Evolutionary conservation across 164 flowering plant species (phyloP), one percentile per base, ranked within the genome.

Genomic region (Aristolochia fimbriata): DNA sequence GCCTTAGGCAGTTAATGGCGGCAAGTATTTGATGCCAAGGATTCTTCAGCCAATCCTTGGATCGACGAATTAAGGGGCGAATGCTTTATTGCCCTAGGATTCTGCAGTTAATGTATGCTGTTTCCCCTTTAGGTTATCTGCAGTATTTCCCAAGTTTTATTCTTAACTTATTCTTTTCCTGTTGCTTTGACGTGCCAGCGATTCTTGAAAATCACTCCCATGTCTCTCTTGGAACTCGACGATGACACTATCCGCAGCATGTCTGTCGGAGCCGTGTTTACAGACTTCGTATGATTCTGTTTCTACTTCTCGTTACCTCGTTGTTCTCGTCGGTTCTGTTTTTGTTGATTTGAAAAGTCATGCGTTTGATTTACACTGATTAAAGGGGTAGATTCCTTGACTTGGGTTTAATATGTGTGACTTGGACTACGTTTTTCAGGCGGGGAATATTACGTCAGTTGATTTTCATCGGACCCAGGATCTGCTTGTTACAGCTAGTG

Each of bases 401-500:
- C 16, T 33, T 16, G 45, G 12, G 19, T 11, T 17, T 7, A 19
- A 12, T 58, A 19, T 58, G 4, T 11, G 30, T 19, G 25, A 17
- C 21, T 14, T 50, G 8, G 30, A 5, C 15, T 61, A 15, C 46
- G 51, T 61, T 37, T 61, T 17, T 24, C 73, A 93, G 99, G 95
- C 61, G 63, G 99, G 96, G 55, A 86, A 83, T 74, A 84, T 94
- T 55, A 80, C 74, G 76, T 82, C 93, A 21, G 63, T 94, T 62
- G 99, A 91, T 80, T 87, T 94, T 71, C 99, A 94, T 72, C 87
- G 99, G 0, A 88, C 83, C n/a, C 86, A 81, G 59, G 99, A 94
- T 79, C 71, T 91, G 41, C 72, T 94, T 65, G 83, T 94, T 41
- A 91, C 96, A 16, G 77, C 97, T 6, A 76, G 89, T 59, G 99